A percentile compares a stretch with the other conserved stretches of the same genome.
Conservation (phyloP, 768 basidiomycete species). For the Trametes villosa region DNA sequence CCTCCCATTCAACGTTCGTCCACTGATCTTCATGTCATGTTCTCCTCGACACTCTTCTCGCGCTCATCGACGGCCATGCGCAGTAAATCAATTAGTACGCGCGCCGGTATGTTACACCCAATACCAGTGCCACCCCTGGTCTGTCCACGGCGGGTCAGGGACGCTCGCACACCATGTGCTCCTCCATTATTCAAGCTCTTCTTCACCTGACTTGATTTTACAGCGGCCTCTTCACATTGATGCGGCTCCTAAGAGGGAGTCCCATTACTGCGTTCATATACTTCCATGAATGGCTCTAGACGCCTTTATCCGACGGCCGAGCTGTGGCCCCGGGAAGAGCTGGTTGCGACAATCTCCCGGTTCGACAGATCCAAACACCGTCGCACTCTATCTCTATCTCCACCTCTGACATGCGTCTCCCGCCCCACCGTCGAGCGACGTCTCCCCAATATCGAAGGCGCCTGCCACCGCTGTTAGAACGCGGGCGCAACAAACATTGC, state of each 20-base stretch:
- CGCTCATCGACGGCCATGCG: neutral
- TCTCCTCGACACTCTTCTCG: neutral
- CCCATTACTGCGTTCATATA: neutral
- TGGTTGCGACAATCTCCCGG: conserved; percentile 1
- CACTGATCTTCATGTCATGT: neutral
- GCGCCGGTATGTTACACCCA: too few relatives aligned
- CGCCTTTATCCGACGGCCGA: neutral
- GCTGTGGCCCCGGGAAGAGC: neutral
- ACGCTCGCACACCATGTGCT: too few relatives aligned
- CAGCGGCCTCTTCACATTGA: neutral
- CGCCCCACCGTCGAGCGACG: neutral
- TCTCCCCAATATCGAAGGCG: neutral
- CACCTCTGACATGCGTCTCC: too few relatives aligned
- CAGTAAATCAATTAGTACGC: too few relatives aligned
- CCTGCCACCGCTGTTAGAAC: neutral
- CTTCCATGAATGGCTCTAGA: neutral
- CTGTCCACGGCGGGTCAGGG: too few relatives aligned
- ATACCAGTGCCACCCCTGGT: too few relatives aligned
- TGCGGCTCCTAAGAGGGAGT: neutral
- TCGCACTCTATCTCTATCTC: neutral
- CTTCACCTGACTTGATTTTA: too few relatives aligned
- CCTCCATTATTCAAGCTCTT: too few relatives aligned
- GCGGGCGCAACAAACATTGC: neutral
- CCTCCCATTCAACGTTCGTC: too few relatives aligned
- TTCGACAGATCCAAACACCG: neutral